Percentiles rank a stretch among this genome's conserved stretches.
phyloP scores from a whole-genome alignment of 2,329 filamentous ascomycete genomes.

The Penicillium oxalicum region DNA sequence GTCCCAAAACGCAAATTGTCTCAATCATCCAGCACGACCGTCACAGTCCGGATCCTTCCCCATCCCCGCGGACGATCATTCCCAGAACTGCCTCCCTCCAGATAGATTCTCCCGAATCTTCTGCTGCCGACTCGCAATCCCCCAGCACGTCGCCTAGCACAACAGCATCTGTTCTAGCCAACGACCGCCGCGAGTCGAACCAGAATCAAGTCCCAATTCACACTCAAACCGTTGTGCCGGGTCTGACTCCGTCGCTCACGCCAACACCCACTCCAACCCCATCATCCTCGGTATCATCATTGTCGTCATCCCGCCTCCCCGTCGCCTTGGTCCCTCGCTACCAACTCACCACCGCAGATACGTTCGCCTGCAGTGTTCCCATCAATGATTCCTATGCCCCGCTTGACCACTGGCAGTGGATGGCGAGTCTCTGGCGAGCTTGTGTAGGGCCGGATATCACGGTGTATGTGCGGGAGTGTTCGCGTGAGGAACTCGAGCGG shows the following conservation, averaged over 20 bases:
- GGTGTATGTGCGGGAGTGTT: conserved; percentile 40
- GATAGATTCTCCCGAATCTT: conserved; percentile 29
- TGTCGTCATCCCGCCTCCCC: conserved; percentile 43
- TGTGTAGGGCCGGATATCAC: conserved; percentile 68
- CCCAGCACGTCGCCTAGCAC: conserved; percentile 15
- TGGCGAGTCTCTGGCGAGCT: conserved; percentile 87
- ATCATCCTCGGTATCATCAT: neutral
- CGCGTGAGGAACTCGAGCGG: conserved; percentile 37
- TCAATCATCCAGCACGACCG: neutral
- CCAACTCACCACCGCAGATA: conserved; percentile 71
- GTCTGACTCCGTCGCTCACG: neutral
- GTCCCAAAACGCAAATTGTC: neutral
- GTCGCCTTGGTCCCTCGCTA: conserved; percentile 74
- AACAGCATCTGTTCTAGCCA: neutral
- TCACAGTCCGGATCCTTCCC: neutral
- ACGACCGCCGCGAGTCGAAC: conserved; percentile 7
- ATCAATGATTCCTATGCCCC: conserved; percentile 72
- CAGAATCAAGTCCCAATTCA: too few relatives aligned
- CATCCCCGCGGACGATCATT: conserved; percentile 30
- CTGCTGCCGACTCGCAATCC: conserved; percentile 23
- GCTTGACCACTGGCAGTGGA: conserved; percentile 96
- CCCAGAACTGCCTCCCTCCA: conserved; percentile 25
- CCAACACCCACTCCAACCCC: neutral
- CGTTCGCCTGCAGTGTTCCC: conserved; percentile 65
- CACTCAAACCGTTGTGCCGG: too few relatives aligned